Evolutionary conservation across 331 rosid species (phyloP), one percentile per base, ranked within the genome.

Genomic region (Quercus phellos): DNA sequence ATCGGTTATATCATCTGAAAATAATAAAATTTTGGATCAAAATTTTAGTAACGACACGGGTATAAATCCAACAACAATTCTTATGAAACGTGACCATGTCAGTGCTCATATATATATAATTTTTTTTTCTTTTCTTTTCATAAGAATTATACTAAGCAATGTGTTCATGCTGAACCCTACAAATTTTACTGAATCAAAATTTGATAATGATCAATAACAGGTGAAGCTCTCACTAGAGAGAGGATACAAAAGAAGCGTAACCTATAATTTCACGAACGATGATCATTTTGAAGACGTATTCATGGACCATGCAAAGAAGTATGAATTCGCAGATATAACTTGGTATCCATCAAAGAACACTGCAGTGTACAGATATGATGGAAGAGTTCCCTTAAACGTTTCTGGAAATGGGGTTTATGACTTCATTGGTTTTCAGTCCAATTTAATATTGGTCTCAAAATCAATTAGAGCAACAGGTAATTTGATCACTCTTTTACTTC

Each of bases 281-380:
- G 78, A 1, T 35, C 5, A 30, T 0, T 76, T 90, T 30, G 96
- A 93, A 66, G 85, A 88, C 55, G 73, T 11, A 63, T 85, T 61
- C 78, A 46, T 68, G 72, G 84, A 86, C 0, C 97, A 92, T 71
- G 96, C 90, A 26, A 88, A 85, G 66, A 79, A 84, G 26, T 78
- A 88, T 38, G 96, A 93, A 56, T 90, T 90, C 80, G 98, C 77
- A 60, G 96, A 93, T 13, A 82, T 93, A 66, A 87, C 87, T 19
- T 90, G 96, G 98, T 93, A 90, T 76, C 93, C 94, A 51, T 93
- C 96, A 17, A 86, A 59, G 74, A 78, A 72, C 53, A 84, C 85
- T 0, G 90, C 90, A 11, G 93, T 78, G 8, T 93, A 90, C 67
- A 85, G 94, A 87, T 87, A 87, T n/a, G 98, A 93, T 58, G 77